Percentiles rank a stretch among this genome's conserved stretches.
phyloP scores from a whole-genome alignment of 2,329 filamentous ascomycete species.

The Ceratocystis diversiconidia region DNA sequence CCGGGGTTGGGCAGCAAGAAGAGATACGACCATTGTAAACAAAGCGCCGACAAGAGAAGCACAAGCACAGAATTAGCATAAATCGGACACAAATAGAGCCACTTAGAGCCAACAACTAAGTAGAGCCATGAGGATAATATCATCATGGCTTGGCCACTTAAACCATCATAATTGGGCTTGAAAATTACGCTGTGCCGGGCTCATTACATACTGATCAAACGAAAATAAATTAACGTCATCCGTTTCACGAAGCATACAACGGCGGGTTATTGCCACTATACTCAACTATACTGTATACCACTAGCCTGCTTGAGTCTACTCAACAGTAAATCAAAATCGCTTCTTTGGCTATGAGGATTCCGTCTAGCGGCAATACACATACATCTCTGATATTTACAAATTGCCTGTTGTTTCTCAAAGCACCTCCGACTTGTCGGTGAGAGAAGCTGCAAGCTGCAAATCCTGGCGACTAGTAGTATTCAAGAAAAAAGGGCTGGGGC shows the following conservation, averaged over 20 bases:
- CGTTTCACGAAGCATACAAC: background rate
- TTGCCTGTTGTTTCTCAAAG: background rate
- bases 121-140: background rate
- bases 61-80: background rate
- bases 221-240: background rate
- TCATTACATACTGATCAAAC: background rate
- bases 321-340: no score
- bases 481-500: slow-evolving; percentile 5
- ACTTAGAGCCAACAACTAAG: background rate
- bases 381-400: background rate
- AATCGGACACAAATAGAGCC: background rate
- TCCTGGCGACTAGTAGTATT: no score
- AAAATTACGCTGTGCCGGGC: background rate
- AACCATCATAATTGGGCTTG: background rate
- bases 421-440: background rate
- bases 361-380: no score
- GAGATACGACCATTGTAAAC: background rate
- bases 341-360: background rate
- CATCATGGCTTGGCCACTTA: background rate
- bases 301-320: background rate
- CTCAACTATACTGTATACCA: background rate
- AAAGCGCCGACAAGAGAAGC: background rate
- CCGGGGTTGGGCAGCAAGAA: slow-evolving; percentile 4
- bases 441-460: background rate
- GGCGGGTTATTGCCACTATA: background rate